A percentile compares a stretch with the other conserved stretches of the same genome.
phyloP scores from a whole-genome alignment of 805 yeast genomes.

The Candida ulmi region DNA sequence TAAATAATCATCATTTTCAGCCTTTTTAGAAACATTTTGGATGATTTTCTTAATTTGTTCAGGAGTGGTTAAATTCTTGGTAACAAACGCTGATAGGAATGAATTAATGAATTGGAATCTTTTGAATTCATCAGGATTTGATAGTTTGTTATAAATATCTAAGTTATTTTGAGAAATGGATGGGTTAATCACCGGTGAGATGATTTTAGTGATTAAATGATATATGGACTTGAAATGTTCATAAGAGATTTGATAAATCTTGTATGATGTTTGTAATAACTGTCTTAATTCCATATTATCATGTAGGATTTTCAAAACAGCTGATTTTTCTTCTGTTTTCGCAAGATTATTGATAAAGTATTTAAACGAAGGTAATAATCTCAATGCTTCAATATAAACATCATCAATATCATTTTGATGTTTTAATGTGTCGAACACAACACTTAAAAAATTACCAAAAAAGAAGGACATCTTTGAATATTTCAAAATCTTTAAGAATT shows the following conservation, averaged over 20 bases:
- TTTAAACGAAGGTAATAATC: conserved; percentile 32
- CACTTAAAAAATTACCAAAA: conserved; percentile 18
- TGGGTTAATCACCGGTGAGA: conserved; percentile 4
- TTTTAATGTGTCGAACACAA: conserved; percentile 7
- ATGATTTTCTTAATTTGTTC: conserved; percentile 7
- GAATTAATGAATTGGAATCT: conserved; percentile 20
- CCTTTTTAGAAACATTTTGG: conserved; percentile 5
- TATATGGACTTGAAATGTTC: conserved; percentile 14
- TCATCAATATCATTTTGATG: conserved; percentile 1
- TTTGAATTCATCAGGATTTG: conserved; percentile 18
- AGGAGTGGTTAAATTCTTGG: neutral
- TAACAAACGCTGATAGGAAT: conserved; percentile 12
- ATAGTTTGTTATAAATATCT: conserved; percentile 18
- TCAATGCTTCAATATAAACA: conserved; percentile 20
- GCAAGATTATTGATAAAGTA: conserved; percentile 14
- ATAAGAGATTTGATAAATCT: conserved; percentile 12
- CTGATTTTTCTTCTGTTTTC: conserved; percentile 4
- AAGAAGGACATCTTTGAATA: conserved; percentile 22
- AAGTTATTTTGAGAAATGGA: conserved; percentile 7
- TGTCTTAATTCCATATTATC: conserved; percentile 16
- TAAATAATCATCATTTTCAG: conserved; percentile 8
- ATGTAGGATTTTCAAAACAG: conserved; percentile 11
- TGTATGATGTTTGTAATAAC: conserved; percentile 12
- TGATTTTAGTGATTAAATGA: conserved; percentile 13
- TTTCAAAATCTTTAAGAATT: conserved; percentile 17